Conservation (phyloP, 176 grass and related monocot species). For the Oryza brachyantha region DNA sequence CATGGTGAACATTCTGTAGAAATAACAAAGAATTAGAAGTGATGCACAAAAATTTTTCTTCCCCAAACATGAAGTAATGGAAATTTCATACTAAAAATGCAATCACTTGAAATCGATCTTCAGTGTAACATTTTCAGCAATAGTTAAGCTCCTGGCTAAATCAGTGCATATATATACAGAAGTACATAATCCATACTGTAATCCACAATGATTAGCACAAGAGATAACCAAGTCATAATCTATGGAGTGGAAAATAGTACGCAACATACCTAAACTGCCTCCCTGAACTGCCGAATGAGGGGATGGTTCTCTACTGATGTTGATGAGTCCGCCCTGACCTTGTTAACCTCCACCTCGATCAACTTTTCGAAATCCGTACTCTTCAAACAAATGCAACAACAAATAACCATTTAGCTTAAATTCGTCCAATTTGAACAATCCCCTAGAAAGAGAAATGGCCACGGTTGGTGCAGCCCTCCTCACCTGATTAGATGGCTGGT, state of each 20-base stretch:
- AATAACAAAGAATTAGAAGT: not conserved
- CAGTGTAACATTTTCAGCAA: not conserved
- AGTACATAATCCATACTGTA: slow-evolving; percentile 4
- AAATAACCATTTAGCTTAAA: slow-evolving; percentile 20
- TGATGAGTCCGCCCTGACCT: slow-evolving; percentile 49
- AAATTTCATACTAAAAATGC: not conserved
- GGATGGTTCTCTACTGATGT: slow-evolving; percentile 48
- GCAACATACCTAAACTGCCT: slow-evolving; percentile 72
- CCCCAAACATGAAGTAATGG: not conserved
- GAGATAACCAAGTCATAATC: not conserved
- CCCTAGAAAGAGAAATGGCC: not conserved
- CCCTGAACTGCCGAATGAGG: slow-evolving; percentile 70
- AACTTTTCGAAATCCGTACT: slow-evolving; percentile 64
- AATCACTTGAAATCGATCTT: not conserved
- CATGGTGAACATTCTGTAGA: slow-evolving; percentile 82
- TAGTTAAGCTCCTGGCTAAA: not conserved
- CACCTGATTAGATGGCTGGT: slow-evolving; percentile 79
- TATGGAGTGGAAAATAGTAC: not conserved
- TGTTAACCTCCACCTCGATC: slow-evolving; percentile 47
- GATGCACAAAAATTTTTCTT: not conserved
- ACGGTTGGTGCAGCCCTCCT: not conserved
- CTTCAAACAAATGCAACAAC: slow-evolving; percentile 35
- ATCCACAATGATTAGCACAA: not conserved
- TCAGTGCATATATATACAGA: not conserved
- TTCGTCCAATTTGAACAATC: not conserved